Conservation (phyloP, 106 monocot species). For the Platanthera zijinensis region DNA sequence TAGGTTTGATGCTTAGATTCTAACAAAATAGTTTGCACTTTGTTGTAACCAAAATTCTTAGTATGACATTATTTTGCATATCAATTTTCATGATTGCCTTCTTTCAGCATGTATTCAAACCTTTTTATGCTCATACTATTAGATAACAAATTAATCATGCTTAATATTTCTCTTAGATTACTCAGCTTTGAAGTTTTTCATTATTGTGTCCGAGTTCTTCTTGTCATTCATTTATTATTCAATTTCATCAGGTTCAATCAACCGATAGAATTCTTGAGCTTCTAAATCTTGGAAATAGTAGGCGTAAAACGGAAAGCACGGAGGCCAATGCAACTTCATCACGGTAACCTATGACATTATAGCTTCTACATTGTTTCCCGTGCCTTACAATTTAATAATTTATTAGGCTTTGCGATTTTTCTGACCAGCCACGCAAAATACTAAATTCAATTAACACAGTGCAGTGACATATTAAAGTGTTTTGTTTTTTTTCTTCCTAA, state of each 20-base stretch:
- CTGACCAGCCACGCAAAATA: background rate
- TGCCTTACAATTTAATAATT: background rate
- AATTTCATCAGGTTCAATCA: conserved; percentile 69
- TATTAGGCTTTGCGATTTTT: background rate
- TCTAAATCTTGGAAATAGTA: conserved; percentile 90
- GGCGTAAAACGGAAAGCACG: conserved; percentile 98
- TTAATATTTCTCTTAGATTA: background rate
- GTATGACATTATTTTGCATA: background rate
- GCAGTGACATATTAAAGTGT: background rate
- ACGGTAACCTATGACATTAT: conserved; percentile 38
- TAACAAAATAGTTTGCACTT: background rate
- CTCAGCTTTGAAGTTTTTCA: background rate
- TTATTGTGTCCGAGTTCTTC: background rate
- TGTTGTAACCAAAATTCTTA: background rate
- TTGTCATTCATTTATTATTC: conserved; percentile 6
- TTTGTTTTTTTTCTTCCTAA: background rate
- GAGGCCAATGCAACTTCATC: conserved; percentile 98
- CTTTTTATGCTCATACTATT: background rate
- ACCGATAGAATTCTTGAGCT: conserved; percentile 98
- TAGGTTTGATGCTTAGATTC: no score
- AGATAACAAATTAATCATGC: background rate
- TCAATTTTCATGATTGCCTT: background rate
- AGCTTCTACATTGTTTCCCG: background rate
- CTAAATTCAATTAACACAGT: background rate
- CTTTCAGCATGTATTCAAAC: background rate